Conservation (phyloP, 495 filamentous ascomycete species). For the Penicillium coprophilum region DNA sequence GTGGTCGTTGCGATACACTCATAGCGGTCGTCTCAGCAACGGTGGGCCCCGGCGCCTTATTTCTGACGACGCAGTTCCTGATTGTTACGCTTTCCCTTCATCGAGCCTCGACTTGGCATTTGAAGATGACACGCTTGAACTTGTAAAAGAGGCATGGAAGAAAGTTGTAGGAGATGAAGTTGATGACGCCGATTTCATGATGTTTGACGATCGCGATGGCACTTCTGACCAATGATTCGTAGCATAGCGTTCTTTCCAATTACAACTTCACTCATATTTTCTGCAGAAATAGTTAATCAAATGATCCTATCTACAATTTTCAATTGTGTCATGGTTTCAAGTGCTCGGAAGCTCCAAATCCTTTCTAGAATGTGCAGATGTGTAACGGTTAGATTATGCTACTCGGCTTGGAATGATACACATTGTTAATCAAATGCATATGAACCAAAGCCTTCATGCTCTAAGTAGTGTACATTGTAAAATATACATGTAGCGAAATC, state of each 20-base stretch:
- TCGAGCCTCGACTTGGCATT: conserved; percentile 63
- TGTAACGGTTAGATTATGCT: neutral
- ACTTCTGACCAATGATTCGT: conserved; percentile 34
- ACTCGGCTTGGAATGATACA: neutral
- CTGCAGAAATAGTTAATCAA: neutral
- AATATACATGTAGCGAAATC: no score
- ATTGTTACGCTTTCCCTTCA: conserved; percentile 48
- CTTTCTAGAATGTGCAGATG: neutral
- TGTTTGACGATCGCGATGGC: conserved; percentile 46
- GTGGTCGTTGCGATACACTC: conserved; percentile 65
- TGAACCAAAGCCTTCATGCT: neutral
- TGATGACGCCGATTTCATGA: conserved; percentile 61
- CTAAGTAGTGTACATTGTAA: no score
- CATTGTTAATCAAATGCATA: neutral
- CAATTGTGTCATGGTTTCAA: neutral
- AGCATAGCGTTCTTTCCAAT: conserved; percentile 7
- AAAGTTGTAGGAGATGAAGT: conserved; percentile 53
- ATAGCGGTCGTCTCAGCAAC: conserved; percentile 34
- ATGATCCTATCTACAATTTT: neutral
- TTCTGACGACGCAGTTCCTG: conserved; percentile 22
- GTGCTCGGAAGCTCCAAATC: no score
- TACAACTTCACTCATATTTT: neutral
- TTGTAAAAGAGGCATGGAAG: conserved; percentile 64
- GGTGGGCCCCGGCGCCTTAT: conserved; percentile 12
- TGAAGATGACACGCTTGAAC: conserved; percentile 62